Evolutionary conservation across 306 rosid species (phyloP).

Genomic region (Canavalia ensiformis): DNA sequence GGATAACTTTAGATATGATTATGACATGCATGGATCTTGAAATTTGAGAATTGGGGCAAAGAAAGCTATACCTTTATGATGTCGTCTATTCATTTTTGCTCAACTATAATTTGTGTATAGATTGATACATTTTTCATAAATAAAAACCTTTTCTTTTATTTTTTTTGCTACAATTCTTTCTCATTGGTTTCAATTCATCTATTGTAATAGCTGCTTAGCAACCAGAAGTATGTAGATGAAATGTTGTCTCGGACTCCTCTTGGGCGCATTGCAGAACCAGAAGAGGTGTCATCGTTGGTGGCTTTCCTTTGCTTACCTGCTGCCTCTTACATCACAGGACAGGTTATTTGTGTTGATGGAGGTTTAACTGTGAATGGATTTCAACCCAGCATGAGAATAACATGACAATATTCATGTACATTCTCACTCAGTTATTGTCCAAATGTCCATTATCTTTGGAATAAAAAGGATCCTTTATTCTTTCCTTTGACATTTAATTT

Average conservation of each 20-base stretch:
- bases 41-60: neutral
- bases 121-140: conserved; percentile 28
- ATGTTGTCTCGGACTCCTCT: conserved; percentile 65
- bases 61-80: neutral
- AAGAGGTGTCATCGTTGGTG: conserved; percentile 82
- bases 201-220: conserved; percentile 59
- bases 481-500: neutral
- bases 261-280: conserved; percentile 72
- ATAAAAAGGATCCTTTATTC: conserved; percentile 5
- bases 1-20: neutral
- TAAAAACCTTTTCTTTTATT: neutral
- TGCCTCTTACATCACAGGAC: conserved; percentile 89
- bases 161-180: neutral
- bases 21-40: conserved; percentile 1
- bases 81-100: neutral
- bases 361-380: conserved; percentile 77
- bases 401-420: conserved; percentile 26
- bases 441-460: neutral
- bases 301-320: conserved; percentile 88
- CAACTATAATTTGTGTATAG: neutral
- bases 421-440: neutral
- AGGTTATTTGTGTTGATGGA: conserved; percentile 79
- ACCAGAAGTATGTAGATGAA: conserved; percentile 63
- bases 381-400: conserved; percentile 52
- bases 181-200: conserved; percentile 27